Base-by-base conservation (phyloP, 2,329 filamentous ascomycete genomes). In the Trichoderma brevicompactum region DNA sequence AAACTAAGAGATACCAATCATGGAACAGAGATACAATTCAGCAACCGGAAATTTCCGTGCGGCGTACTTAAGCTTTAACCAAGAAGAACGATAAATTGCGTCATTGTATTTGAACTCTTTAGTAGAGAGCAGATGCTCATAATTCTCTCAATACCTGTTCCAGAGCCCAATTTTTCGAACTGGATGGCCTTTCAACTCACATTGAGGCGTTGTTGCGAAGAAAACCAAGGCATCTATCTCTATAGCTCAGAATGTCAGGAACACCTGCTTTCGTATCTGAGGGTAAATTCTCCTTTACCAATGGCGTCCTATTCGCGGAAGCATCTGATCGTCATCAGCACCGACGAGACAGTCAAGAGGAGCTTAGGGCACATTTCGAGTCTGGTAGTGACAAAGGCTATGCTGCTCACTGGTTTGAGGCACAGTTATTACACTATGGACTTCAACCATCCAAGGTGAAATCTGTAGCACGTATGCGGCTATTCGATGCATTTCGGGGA, bases 371-470 rank as follows among this genome's bases (percentile, higher is more conserved):
- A 2, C 77, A 81, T 54, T 82, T 84, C 67, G 79, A 81, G 50
- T 72, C 73, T 6, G 77, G 77, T 44, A 76, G 68, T 43, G 75
- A 76, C 32, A 78, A 76, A 49, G 84, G 88, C 69, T 81, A 80
- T 49, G 81, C 85, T 0, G 85, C 79, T 1, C 85, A 88, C 68
- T 89, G 83, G 83, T 89, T 86, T 65, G 82, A 86, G 67, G 85
- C 87, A 0, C 86, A 89, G 68, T 79, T 89, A 10, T 74, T 87
- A 4, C 87, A 89, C 74, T 89, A 89, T 74, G 86, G 85, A 1
- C 77, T 89, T 0, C 78, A 77, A 7, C 79, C 81, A 0, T 85
- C 84, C 17, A 86, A 85, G 70, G 80, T 80, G 50, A 89, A 89
- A 74, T 81, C 83, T 23, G 80, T 82, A 0, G 86, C 86, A 9